Conservation (phyloP, 768 basidiomycete genomes). For the Russula virescens region DNA sequence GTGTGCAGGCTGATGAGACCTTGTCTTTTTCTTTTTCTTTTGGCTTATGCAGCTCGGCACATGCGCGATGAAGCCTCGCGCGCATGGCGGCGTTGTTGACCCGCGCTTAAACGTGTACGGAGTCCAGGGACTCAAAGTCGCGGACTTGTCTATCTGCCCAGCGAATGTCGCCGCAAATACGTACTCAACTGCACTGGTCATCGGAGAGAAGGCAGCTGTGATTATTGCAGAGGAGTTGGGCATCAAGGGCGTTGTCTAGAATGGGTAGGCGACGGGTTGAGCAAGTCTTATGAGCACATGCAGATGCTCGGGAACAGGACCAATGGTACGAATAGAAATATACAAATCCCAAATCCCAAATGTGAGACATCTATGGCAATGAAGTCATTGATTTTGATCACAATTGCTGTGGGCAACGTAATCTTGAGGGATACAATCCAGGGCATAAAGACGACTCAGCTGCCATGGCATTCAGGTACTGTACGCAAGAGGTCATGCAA, state of each 20-base stretch:
- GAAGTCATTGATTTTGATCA: no score
- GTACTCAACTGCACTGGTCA: constrained; percentile 37
- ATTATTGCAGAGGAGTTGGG: constrained; percentile 53
- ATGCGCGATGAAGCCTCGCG: constrained; percentile 62
- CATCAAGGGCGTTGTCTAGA: constrained; percentile 32
- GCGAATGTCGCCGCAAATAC: constrained; percentile 40
- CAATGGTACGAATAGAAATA: no score
- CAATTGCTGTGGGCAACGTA: no score
- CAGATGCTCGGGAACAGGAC: no score
- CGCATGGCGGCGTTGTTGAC: constrained; percentile 57
- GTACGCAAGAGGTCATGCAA: neutral
- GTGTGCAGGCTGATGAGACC: no score
- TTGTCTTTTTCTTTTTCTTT: neutral
- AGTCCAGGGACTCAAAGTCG: constrained; percentile 51
- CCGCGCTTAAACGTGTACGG: constrained; percentile 56
- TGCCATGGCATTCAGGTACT: neutral
- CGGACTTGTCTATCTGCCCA: constrained; percentile 38
- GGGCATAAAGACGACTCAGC: neutral
- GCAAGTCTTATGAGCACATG: no score
- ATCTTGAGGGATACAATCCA: neutral
- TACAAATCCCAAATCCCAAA: no score
- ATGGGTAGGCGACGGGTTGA: no score
- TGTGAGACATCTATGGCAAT: no score
- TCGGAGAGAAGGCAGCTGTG: constrained; percentile 59
- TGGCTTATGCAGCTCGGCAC: constrained; percentile 46